Evolutionary conservation across 1,284 basidiomycete genomes (phyloP).

Genomic region (Austroboletus novae-zelandiae): DNA sequence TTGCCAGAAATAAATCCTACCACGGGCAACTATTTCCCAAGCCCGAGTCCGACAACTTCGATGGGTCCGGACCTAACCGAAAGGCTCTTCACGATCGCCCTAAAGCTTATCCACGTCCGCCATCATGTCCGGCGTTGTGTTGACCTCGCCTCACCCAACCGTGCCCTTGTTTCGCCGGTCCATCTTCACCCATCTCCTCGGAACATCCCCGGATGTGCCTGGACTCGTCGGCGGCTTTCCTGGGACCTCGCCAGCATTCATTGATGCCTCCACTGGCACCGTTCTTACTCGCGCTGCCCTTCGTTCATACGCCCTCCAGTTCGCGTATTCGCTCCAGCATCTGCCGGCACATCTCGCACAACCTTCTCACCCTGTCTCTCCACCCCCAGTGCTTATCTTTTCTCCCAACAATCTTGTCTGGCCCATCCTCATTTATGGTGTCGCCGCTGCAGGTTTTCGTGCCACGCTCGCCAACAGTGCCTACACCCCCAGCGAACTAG

Average conservation of each 20-base stretch:
- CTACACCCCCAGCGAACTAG: slow-evolving; percentile 45
- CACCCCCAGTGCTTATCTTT: slow-evolving; percentile 44
- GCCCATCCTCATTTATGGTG: slow-evolving; percentile 59
- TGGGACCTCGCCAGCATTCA: slow-evolving; percentile 51
- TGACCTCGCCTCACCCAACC: too few species aligned
- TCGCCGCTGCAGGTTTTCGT: slow-evolving; percentile 51
- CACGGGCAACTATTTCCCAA: too few species aligned
- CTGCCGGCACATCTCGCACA: slow-evolving; percentile 26
- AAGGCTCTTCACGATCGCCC: too few species aligned
- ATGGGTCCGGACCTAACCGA: too few species aligned
- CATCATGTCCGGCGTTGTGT: too few species aligned
- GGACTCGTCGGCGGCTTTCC: slow-evolving; percentile 42
- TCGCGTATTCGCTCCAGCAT: slow-evolving; percentile 50
- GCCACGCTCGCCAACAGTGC: slow-evolving; percentile 47
- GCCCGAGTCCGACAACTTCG: too few species aligned
- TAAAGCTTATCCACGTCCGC: too few species aligned
- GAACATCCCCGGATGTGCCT: slow-evolving; percentile 25
- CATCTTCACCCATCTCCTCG: slow-evolving; percentile 53
- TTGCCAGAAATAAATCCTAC: too few species aligned
- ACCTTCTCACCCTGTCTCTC: slow-evolving; percentile 36
- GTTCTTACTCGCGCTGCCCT: slow-evolving; percentile 55
- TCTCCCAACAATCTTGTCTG: slow-evolving; percentile 64
- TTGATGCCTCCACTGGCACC: slow-evolving; percentile 62
- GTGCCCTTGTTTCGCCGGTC: slow-evolving; percentile 35
- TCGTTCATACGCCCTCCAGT: slow-evolving; percentile 37